Base-by-base conservation (phyloP, 2,329 filamentous ascomycete species). In the Trichoderma semiorbis region DNA sequence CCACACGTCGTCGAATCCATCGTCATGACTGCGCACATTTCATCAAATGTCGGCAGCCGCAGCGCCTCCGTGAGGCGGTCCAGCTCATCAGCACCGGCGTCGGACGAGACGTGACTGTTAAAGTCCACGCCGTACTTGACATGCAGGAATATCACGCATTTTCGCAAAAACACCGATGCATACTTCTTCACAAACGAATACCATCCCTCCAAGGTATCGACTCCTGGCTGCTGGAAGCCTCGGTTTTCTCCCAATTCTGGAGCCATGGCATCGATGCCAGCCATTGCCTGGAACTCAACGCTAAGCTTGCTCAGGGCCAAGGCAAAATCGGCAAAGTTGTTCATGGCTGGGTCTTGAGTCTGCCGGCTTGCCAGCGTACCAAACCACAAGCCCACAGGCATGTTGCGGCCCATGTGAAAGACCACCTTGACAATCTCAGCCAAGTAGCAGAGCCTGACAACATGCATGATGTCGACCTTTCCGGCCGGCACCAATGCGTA, bases 101-200 rank as follows among this genome's bases (percentile, higher is more conserved):
- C 85, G 5, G 86, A 84, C 66, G 91, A 87, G 36, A 91, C 84
- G 72, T 92, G 88, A 77, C 87, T 90, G 57, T 92, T 92, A 77
- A 98, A 95, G 75, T 97, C 93, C 65, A 98, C 90, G 21, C 95
- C 95, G 78, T 93, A 94, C 76, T 93, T 92, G 73, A 97, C 91
- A 79, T 98, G 91, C 74, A 98, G 88, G 47, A 98, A 88, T 62
- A 99, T 88, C 58, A 90, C 87, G 8, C 88, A 87, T 83, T 99
- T 99, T 72, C 96, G 92, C 50, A 99, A 85, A 83, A 98, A 99
- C 0, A 90, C 87, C n/a, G 98, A 85, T 5, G 94, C 94, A 78
- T 98, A 99, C 77, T 92, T 94, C 74, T 91, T 89, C 28, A 93
- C 87, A 75, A 91, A 89, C 10, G 81, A 81, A 76, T 90, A 88